Evolutionary conservation across 2,329 filamentous ascomycete species (phyloP), one percentile per base, ranked within the genome.

Genomic region (Cladosporium sp.): DNA sequence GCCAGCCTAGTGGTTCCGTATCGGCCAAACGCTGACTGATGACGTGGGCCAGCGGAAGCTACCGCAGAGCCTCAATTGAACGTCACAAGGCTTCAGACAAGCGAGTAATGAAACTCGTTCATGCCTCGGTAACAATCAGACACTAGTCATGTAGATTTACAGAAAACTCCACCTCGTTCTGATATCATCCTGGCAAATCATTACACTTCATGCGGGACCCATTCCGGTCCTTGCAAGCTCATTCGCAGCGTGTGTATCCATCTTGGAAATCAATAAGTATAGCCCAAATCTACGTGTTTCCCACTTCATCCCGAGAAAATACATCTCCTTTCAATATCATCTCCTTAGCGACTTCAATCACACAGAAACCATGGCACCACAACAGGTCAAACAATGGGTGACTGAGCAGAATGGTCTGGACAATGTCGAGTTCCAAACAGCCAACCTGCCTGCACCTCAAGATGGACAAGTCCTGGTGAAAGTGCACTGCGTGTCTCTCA

Each of bases 401-500:
- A 73, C 71, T 12, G 61, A 61, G 30, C 71, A 73, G 55, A 62
- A 72, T 61, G 71, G 71, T 4, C 61, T 73, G 13, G 70, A 72
- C 58, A 71, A 71, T 43, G 55, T 74, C 49, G 61, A 55, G 22
- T 58, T 68, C 45, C 61, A 60, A 37, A 66, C 68, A 37, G 61
- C 57, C 17, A 59, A 68, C 1, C 64, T 65, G 50, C 67, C 69
- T 3, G 48, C 53, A 13, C 66, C 67, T 4, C 65, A 64, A 18
- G 61, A 70, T 40, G 65, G 70, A 43, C 71, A 74, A 53, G 77
- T 80, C 2, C 64, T 80, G 18, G 74, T 80, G 12, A 72, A 77
- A 60, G 68, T 80, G 24, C 68, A 70, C 43, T 67, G 75, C n/a
- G 76, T 80, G 0, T 75, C 76, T 4, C 64, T 80, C 43, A 80